Conservation (phyloP, 2,329 filamentous ascomycete species). For the Hortaea werneckii region DNA sequence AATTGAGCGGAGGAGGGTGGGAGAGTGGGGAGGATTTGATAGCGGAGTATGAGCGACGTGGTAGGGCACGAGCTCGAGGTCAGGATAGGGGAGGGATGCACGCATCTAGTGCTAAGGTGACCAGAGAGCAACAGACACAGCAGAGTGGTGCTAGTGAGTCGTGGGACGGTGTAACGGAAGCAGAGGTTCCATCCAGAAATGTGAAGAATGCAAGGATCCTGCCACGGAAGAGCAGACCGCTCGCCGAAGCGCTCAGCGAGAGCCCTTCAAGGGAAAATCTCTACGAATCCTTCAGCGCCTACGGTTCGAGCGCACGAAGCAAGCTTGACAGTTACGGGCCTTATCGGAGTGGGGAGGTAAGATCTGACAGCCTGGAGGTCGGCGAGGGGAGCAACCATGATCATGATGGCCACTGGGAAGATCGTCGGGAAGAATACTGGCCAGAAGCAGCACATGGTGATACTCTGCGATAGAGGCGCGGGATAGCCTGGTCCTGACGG, state of each 20-base stretch:
- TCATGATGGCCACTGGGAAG: not conserved
- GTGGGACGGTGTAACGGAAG: not conserved
- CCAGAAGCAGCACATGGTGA: not conserved
- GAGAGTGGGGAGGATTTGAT: slow-evolving; percentile 12
- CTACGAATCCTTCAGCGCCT: not conserved
- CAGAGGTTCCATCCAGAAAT: not conserved
- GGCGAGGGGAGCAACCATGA: slow-evolving; percentile 3
- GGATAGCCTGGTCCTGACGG: not conserved
- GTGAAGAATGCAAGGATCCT: not conserved
- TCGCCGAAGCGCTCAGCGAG: slow-evolving; percentile 16
- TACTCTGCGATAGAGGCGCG: not conserved
- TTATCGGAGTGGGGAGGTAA: slow-evolving; percentile 9
- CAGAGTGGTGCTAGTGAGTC: not conserved
- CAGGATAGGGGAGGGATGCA: not conserved
- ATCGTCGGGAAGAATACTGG: not conserved
- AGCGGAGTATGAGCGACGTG: slow-evolving; percentile 15
- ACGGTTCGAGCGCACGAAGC: not conserved
- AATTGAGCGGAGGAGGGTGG: slow-evolving; percentile 2
- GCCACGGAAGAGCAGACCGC: slow-evolving; percentile 4
- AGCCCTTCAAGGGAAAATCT: slow-evolving; percentile 20
- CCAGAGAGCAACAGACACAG: not conserved
- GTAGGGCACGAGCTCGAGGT: slow-evolving; percentile 11
- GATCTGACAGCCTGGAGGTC: slow-evolving; percentile 8
- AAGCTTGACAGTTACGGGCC: slow-evolving; percentile 11
- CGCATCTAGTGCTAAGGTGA: slow-evolving; percentile 6